phyloP scores from a whole-genome alignment of 352 stramenopile species.

The Hyaloperonospora brassicae region DNA sequence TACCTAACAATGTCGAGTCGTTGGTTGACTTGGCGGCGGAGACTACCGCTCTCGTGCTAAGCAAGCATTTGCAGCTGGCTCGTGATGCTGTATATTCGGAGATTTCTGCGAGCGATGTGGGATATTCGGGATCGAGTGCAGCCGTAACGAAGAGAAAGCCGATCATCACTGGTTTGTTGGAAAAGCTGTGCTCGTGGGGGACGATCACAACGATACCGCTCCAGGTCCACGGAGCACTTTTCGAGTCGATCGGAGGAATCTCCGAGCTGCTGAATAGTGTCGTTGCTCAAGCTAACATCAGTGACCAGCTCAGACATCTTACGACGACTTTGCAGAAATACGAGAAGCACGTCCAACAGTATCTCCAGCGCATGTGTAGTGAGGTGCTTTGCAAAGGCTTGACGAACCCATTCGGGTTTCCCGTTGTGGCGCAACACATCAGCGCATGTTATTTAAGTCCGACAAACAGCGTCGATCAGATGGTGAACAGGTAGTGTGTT shows the following conservation, averaged over 20 bases:
- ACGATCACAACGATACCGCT: constrained; percentile 67
- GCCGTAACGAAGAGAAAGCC: constrained; percentile 38
- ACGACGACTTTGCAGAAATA: constrained; percentile 37
- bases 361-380: constrained; percentile 55
- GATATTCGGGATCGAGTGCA: constrained; percentile 19
- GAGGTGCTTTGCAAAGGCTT: constrained; percentile 72
- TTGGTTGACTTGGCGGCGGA: constrained; percentile 70
- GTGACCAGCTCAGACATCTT: constrained; percentile 28
- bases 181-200: constrained; percentile 50
- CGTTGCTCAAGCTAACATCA: constrained; percentile 21
- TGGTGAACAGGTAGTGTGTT: constrained; percentile 54
- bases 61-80: constrained; percentile 74
- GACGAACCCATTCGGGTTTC: constrained; percentile 66
- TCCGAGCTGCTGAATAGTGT: constrained; percentile 61
- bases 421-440: constrained; percentile 73
- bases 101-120: constrained; percentile 22
- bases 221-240: constrained; percentile 67
- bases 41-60: constrained; percentile 63
- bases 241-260: constrained; percentile 70
- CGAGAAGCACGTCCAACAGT: constrained; percentile 38
- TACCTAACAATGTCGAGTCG: constrained; percentile 47
- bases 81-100: constrained; percentile 53
- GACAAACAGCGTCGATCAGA: constrained; percentile 43
- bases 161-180: constrained; percentile 55
- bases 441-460: constrained; percentile 66